phyloP scores from a whole-genome alignment of 2,329 filamentous ascomycete genomes.

The Sordariomycetes sp. region DNA sequence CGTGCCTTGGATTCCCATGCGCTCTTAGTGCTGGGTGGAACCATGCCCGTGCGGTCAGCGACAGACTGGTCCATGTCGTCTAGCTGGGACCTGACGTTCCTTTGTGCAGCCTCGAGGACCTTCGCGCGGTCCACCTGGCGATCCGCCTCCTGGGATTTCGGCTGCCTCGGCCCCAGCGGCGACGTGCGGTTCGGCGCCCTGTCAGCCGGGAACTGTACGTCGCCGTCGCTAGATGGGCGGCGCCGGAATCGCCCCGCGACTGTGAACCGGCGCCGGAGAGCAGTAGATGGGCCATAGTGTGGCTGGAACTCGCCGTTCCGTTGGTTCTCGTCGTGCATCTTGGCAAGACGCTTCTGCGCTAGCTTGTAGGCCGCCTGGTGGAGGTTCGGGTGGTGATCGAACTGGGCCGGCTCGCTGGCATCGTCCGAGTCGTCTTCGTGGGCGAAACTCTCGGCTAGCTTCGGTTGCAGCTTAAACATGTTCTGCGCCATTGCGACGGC shows the following conservation, averaged over 20 bases:
- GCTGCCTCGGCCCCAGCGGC: conserved; percentile 57
- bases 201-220: conserved; percentile 50
- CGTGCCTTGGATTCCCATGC: conserved; percentile 75
- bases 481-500: conserved; percentile 82
- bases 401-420: not conserved
- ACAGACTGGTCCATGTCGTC: conserved; percentile 75
- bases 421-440: not conserved
- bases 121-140: conserved; percentile 63
- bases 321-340: conserved; percentile 61
- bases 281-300: conserved; percentile 54
- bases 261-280: conserved; percentile 31
- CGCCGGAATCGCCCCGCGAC: conserved; percentile 44
- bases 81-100: conserved; percentile 73
- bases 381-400: conserved; percentile 44
- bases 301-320: conserved; percentile 56
- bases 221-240: conserved; percentile 58
- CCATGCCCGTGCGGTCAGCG: conserved; percentile 64
- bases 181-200: conserved; percentile 51
- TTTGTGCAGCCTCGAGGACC: conserved; percentile 68
- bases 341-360: conserved; percentile 72
- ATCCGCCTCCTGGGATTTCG: conserved; percentile 62
- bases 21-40: conserved; percentile 55
- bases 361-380: conserved; percentile 83
- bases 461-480: conserved; percentile 60
- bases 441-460: not conserved